A percentile compares a stretch with the other conserved stretches of the same genome.
Conservation (phyloP, 192 early-diverging fungal species). For the Coemansia furcata region DNA sequence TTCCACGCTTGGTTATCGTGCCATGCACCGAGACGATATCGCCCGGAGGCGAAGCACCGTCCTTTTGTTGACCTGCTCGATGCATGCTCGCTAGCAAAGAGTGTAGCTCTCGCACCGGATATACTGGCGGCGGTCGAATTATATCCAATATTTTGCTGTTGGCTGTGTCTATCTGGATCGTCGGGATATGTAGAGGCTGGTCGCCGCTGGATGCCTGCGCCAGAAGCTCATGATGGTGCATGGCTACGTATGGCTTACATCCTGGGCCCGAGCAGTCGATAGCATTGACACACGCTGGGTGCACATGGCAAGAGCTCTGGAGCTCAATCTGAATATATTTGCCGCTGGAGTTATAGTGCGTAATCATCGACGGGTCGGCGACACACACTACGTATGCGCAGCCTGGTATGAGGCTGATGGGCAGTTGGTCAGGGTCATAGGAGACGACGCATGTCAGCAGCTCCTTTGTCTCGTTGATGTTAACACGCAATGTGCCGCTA, state of each 20-base stretch:
- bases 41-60: not conserved
- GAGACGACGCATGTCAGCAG: constrained; percentile 10
- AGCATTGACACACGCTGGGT: not conserved
- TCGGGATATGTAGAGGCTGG: not conserved
- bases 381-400: constrained; percentile 29
- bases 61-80: not conserved
- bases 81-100: not conserved
- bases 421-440: constrained; percentile 6
- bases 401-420: constrained; percentile 12
- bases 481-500: not conserved
- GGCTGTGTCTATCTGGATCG: constrained; percentile 1
- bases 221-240: not conserved
- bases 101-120: constrained; percentile 1
- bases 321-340: not conserved
- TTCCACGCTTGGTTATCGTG: constrained; percentile 6
- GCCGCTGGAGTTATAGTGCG: not conserved
- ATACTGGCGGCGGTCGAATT: not conserved
- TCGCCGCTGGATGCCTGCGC: not conserved
- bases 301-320: not conserved
- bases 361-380: not conserved
- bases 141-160: not conserved
- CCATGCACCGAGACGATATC: constrained; percentile 14
- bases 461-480: not conserved
- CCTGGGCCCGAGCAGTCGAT: not conserved
- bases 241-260: not conserved